phyloP scores from a whole-genome alignment of 371 early-diverging fungal genomes.

The Dinochytrium kinnereticum region DNA sequence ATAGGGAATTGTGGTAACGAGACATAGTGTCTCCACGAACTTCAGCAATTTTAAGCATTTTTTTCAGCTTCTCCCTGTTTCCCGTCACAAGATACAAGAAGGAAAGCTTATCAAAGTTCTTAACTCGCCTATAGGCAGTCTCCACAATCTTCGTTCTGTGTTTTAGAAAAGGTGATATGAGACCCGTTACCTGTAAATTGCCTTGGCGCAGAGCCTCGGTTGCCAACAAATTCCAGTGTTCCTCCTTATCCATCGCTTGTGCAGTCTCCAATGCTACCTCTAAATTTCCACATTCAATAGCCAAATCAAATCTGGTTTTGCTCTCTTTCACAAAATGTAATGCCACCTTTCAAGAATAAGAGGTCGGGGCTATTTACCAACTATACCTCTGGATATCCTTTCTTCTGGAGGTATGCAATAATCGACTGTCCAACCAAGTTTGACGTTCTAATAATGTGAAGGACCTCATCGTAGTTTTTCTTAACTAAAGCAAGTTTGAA shows the following conservation, averaged over 20 bases:
- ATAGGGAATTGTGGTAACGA: slow-evolving; percentile 87
- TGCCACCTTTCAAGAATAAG: slow-evolving; percentile 70
- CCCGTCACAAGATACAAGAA: slow-evolving; percentile 93
- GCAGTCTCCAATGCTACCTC: slow-evolving; percentile 93
- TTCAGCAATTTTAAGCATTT: slow-evolving; percentile 91
- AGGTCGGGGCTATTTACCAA: not conserved
- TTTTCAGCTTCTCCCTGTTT: slow-evolving; percentile 81
- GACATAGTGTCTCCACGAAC: slow-evolving; percentile 81
- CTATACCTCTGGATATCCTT: slow-evolving; percentile 90
- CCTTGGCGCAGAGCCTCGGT: slow-evolving; percentile 89
- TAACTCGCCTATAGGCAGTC: slow-evolving; percentile 84
- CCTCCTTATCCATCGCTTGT: slow-evolving; percentile 81
- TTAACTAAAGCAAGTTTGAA: slow-evolving; percentile 95
- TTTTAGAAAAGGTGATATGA: slow-evolving; percentile 4
- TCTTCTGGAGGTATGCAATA: slow-evolving; percentile 97
- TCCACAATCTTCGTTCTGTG: slow-evolving; percentile 71
- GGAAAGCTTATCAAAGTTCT: slow-evolving; percentile 88
- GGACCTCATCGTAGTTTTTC: slow-evolving; percentile 89
- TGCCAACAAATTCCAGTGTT: slow-evolving; percentile 86
- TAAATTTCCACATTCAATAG: slow-evolving; percentile 93
- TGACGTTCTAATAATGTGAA: slow-evolving; percentile 91
- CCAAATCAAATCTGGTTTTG: slow-evolving; percentile 94
- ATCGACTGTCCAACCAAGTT: slow-evolving; percentile 98
- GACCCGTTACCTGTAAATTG: slow-evolving; percentile 68
- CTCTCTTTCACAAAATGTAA: slow-evolving; percentile 97